Percentiles rank a stretch among this genome's conserved stretches.
phyloP scores from a whole-genome alignment of 2,329 filamentous ascomycete species.

The Pseudogymnoascus sp. region DNA sequence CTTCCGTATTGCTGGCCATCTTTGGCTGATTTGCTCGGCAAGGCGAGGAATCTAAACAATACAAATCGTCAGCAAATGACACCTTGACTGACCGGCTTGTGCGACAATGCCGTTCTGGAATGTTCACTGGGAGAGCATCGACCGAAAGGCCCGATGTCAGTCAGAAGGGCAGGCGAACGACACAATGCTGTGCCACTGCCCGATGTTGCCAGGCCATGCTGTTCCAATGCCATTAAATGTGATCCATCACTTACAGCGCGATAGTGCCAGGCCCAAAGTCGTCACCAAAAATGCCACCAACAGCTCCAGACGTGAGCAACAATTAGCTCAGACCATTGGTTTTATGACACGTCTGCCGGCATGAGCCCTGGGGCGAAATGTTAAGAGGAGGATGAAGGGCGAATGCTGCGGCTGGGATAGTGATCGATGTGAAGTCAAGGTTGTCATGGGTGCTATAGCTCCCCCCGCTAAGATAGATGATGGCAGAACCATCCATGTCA shows the following conservation, averaged over 20 bases:
- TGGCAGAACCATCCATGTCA: constrained; percentile 2
- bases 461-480: background rate
- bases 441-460: constrained; percentile 6
- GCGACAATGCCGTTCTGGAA: constrained; percentile 6
- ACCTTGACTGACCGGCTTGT: background rate
- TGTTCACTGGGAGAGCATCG: constrained; percentile 4
- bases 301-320: background rate
- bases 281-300: background rate
- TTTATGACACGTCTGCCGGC: constrained; percentile 1
- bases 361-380: background rate
- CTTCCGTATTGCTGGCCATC: constrained; percentile 4
- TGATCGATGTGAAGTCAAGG: constrained; percentile 5
- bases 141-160: background rate
- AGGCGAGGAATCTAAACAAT: constrained; percentile 5
- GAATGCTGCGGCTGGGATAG: background rate
- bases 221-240: background rate
- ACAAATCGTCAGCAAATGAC: constrained; percentile 6
- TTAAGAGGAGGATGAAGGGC: background rate
- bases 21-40: constrained; percentile 1
- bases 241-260: constrained; percentile 5
- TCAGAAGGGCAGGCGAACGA: background rate
- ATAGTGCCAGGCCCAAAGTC: background rate
- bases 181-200: constrained; percentile 2
- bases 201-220: background rate
- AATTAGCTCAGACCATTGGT: constrained; percentile 7